Percentiles rank a stretch among this genome's conserved stretches.
phyloP scores from a whole-genome alignment of 2,329 filamentous ascomycete species.

The Dothidotthia symphoricarpi region DNA sequence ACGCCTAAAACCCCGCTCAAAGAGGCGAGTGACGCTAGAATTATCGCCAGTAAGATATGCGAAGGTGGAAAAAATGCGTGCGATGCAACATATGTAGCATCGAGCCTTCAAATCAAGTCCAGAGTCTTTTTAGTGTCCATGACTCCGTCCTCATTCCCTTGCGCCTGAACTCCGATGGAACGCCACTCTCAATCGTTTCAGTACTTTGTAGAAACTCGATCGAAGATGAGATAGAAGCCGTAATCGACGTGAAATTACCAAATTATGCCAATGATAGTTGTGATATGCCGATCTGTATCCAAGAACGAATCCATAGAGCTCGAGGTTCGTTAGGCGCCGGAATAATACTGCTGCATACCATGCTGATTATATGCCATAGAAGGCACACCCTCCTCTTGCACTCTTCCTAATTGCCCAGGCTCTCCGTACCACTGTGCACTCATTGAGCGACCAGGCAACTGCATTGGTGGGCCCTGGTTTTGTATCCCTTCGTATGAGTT shows the following conservation, averaged over 20 bases:
- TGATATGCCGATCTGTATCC: neutral
- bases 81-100: too few relatives aligned
- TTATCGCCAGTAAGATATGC: too few relatives aligned
- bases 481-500: conserved; percentile 28
- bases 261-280: neutral
- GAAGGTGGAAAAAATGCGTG: too few relatives aligned
- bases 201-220: conserved; percentile 1
- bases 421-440: conserved; percentile 39
- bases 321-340: conserved; percentile 17
- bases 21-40: too few relatives aligned
- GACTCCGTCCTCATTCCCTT: conserved; percentile 1
- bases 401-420: conserved; percentile 32
- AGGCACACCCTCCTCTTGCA: conserved; percentile 37
- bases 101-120: neutral
- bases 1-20: too few relatives aligned
- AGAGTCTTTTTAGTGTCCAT: too few relatives aligned
- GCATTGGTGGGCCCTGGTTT: conserved; percentile 28
- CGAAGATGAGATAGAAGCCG: neutral
- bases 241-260: neutral
- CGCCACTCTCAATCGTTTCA: neutral
- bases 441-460: conserved; percentile 33
- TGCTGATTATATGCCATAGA: conserved; percentile 30
- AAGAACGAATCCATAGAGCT: neutral
- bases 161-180: neutral
- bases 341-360: conserved; percentile 32